A percentile compares a stretch with the other conserved stretches of the same genome.
Conservation (phyloP, 257 asterid genomes). For the Plantago elongata region DNA sequence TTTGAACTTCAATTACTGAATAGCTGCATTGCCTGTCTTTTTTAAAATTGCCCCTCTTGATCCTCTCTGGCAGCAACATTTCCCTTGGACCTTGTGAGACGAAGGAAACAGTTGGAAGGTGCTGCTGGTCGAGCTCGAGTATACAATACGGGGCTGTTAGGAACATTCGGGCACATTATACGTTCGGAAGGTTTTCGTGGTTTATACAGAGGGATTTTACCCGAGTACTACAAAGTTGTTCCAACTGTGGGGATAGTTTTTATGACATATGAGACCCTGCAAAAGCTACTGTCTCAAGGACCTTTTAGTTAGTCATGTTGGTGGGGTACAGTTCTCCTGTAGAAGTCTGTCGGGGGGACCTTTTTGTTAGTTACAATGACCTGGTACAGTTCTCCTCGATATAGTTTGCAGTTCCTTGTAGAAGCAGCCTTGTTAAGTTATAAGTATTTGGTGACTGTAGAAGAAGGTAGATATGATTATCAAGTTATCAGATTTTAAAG, state of each 20-base stretch:
- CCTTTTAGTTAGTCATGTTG: slow-evolving; percentile 32
- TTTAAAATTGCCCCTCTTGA: background rate
- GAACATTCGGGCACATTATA: slow-evolving; percentile 61
- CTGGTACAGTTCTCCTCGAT: background rate
- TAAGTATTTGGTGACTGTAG: slow-evolving; percentile 18
- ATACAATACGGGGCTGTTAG: slow-evolving; percentile 66
- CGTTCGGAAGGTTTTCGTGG: slow-evolving; percentile 73
- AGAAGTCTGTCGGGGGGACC: slow-evolving; percentile 57
- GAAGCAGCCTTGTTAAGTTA: slow-evolving; percentile 33
- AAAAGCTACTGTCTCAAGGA: slow-evolving; percentile 61
- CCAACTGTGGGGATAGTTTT: slow-evolving; percentile 91
- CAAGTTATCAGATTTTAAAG: background rate
- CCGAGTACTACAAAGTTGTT: slow-evolving; percentile 90
- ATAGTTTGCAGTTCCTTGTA: slow-evolving; percentile 6
- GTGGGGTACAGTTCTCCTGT: slow-evolving; percentile 24
- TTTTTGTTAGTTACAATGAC: slow-evolving; percentile 26
- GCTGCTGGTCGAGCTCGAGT: slow-evolving; percentile 83
- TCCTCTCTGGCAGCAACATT: slow-evolving; percentile 55
- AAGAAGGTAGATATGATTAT: slow-evolving; percentile 17
- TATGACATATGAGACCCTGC: slow-evolving; percentile 89
- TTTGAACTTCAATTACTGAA: background rate
- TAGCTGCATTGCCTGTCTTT: background rate
- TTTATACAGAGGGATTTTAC: slow-evolving; percentile 89
- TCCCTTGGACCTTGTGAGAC: slow-evolving; percentile 90
- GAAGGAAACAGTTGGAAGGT: slow-evolving; percentile 97